Evolutionary conservation across 257 asterid species (phyloP), one percentile per base, ranked within the genome.

Genomic region (Linderniella brevidens): DNA sequence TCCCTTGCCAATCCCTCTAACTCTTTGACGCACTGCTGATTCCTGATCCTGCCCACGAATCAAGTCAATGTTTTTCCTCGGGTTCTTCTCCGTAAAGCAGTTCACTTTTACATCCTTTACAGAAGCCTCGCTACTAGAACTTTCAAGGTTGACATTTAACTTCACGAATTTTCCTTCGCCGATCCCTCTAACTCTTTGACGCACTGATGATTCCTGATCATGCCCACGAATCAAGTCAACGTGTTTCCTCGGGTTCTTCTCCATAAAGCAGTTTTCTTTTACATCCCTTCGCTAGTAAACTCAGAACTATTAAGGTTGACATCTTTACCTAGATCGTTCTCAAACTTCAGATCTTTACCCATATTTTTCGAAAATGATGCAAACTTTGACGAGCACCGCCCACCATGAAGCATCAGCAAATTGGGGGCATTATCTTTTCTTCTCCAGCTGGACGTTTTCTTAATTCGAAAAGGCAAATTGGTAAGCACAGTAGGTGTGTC

Each of bases 141-240:
- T 25, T 25, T 25, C 32, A 25, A 25, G 32, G 32, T 88, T 88
- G 57, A 88, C 78, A 49, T 84, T 88, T 46, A 84, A 84, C 80
- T 75, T 88, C 74, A 88, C 98, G 63, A 88, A 88, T 63, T 88
- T 88, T 41, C 95, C 95, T 46, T 84, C 96, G 48, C 43, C 61
- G 3, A 16, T 69, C 59, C 65, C 40, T 61, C 71, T 88, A 29
- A 56, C 70, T 76, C 48, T 84, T 60, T 76, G 80, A 49, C 10
- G 61, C 1, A 55, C 20, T 41, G 36, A 25, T 14, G 56, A 9
- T 51, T 67, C 63, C 43, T 86, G 42, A 50, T 15, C 19, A 55
- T 54, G 49, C 38, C 55, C 61, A 17, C 82, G 82, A 43, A 88
- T 68, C 54, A 77, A 55, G n/a, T n/a, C n/a, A n/a, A n/a, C n/a